These are phyloP conservation scores for Pavlovales sp. DNA, from an alignment of 208 protist genomes.

Conservation along the genomic window DNA sequence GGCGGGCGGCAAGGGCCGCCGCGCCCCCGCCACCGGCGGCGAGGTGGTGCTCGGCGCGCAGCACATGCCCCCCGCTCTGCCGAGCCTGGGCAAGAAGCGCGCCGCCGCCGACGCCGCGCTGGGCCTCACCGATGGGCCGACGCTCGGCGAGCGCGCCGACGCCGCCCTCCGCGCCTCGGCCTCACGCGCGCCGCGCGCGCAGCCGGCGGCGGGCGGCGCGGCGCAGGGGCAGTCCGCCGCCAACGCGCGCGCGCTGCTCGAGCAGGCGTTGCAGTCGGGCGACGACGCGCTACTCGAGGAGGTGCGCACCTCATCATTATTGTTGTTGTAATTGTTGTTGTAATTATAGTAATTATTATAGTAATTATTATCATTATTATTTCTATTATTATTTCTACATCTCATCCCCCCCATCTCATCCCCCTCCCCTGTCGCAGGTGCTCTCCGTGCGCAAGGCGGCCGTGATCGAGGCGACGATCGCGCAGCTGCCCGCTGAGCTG, in stretches of 20 bases:
- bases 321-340: no score
- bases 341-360: no score
- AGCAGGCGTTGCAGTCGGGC: not conserved
- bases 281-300: not conserved
- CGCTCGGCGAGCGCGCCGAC: not conserved
- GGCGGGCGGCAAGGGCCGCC: not conserved
- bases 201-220: no score
- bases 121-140: not conserved
- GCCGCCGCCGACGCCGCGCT: not conserved
- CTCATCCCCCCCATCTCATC: no score
- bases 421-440: not conserved
- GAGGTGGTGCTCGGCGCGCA: not conserved
- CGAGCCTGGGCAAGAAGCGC: not conserved
- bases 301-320: not conserved
- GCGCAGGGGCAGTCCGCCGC: not conserved
- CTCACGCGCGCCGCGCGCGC: no score
- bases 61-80: not conserved
- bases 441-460: not conserved
- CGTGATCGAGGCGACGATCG: not conserved
- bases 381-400: no score
- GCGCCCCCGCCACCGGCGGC: no score
- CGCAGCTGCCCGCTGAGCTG: not conserved
- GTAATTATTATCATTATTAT: no score
- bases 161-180: no score
- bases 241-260: not conserved